Base-by-base conservation (phyloP, 192 early-diverging fungal species). In the Kappamyces sp. region DNA sequence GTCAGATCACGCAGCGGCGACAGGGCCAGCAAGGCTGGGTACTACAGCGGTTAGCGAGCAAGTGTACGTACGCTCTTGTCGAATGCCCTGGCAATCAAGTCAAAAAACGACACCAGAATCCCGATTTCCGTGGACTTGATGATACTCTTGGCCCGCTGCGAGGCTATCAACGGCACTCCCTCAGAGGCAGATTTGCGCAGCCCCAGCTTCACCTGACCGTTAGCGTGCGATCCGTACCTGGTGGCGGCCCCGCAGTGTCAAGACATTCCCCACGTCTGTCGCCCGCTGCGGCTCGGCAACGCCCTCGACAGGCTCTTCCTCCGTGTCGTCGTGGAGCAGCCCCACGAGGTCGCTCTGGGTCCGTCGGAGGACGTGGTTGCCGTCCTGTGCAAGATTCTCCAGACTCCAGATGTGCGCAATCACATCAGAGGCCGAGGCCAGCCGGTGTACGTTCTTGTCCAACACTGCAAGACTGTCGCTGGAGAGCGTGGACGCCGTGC, bases 111-210 rank as follows among this genome's bases (percentile, higher is more conserved):
- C 36, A 50, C 49, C 8, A 50, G 12, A 12, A 4, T 7, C 8
- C 32, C 49, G 36, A 50, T 7, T 12, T 50, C 49, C 32, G 32
- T 50, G 0, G 5, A 7, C 36, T 50, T 50, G 32, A 50, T 35
- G 32, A 50, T 9, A 6, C 36, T 6, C 32, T 34, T 31, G 8
- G 49, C 32, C 36, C 36, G 32, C 5, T 4, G 32, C 36, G 49
- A 50, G 8, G 32, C 36, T 12, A 50, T 4, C 12, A 50, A 7
- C 36, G 4, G 49, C 36, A 50, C 36, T 12, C 36, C 32, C 5
- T 50, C 36, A 34, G 49, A 50, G 12, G 32, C 49, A 9, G 49
- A 50, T 50, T 50, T 50, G 36, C 49, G 49, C 49, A 50, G 32
- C 8, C 49, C 49, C 8, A 34, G 12, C 36, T 50, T 50, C 8